These are phyloP conservation scores for Rutidosis leptorrhynchoides DNA, from an alignment of 129 eudicot species.

Conservation along the genomic window DNA sequence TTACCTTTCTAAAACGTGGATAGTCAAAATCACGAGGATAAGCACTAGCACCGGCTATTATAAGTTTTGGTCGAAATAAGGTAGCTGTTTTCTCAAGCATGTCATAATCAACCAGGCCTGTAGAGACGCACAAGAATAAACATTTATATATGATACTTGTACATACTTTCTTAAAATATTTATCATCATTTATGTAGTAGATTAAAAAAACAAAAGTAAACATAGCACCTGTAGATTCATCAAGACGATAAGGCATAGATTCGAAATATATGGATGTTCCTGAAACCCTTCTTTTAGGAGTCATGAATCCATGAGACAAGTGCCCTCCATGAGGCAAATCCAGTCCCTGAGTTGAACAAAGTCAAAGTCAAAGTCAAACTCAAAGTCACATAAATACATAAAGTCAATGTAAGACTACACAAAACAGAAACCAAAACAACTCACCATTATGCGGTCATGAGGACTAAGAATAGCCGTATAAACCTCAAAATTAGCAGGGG, in stretches of 20 bases:
- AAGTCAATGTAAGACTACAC: background rate
- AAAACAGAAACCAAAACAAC: constrained; percentile 19
- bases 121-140: background rate
- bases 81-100: constrained; percentile 95
- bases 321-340: constrained; percentile 98
- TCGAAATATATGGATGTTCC: constrained; percentile 93
- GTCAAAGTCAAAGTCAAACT: too few species aligned
- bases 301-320: constrained; percentile 92
- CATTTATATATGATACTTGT: background rate
- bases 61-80: constrained; percentile 89
- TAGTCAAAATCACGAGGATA: constrained; percentile 96
- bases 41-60: constrained; percentile 99
- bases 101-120: constrained; percentile 92
- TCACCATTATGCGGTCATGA: constrained; percentile 93
- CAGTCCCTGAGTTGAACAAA: constrained; percentile 52
- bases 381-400: too few species aligned
- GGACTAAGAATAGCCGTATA: constrained; percentile 87
- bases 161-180: background rate
- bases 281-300: constrained; percentile 86
- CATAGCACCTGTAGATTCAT: constrained; percentile 73
- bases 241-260: constrained; percentile 91
- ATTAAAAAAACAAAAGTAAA: constrained; percentile 9
- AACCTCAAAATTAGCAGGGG: constrained; percentile 97
- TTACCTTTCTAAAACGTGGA: constrained; percentile 94
- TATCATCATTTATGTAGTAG: background rate